Base-by-base conservation (phyloP, 495 filamentous ascomycete genomes). In the Neurospora sp. region DNA sequence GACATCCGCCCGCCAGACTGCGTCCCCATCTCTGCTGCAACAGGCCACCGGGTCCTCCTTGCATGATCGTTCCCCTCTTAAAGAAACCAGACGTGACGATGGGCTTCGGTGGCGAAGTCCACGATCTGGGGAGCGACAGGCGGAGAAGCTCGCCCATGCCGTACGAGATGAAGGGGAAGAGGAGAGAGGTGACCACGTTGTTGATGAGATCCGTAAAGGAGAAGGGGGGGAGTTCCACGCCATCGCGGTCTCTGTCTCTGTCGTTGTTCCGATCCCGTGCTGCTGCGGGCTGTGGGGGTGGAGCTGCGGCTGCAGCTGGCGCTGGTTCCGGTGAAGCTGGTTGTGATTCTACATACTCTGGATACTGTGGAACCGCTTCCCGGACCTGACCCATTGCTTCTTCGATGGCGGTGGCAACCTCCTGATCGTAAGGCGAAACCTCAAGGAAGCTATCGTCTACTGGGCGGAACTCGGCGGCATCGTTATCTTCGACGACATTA, bases 21-120 rank as follows among this genome's bases (percentile, higher is more conserved):
- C 93, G 86, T 9, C 92, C 93, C 91, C 93, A 96, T 35, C 87
- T 85, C 59, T 87, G 84, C 77, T 94, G 92, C 38, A 97, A 82
- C 27, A 95, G 82, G 1, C 93, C 90, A 9, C 86, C 31, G 53
- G 53, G 27, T 4, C 22, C 31, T 82, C 16, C 78, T 78, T 11
- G 81, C 76, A 61, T 83, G 81, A 20, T 65, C 48, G 46, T 10
- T 9, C 27, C 31, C 7, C 7, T 35, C 3, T 14, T 37, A 5
- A 31, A 27, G 12, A 27, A 65, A 16, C 31, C 53, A 3, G 27
- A 18, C 14, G 27, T 65, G 53, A 18, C 27, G 14, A 35, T 31
- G 53, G 53, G 27, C 31, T 35, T 65, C 5, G 83, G 84, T 1
- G 84, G 81, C 0, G 84, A 84, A 6, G 88, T 89, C 88, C 91